These are phyloP conservation scores for Cladobotryum mycophilum DNA, from an alignment of 2,329 filamentous ascomycete species.

Conservation along the genomic window DNA sequence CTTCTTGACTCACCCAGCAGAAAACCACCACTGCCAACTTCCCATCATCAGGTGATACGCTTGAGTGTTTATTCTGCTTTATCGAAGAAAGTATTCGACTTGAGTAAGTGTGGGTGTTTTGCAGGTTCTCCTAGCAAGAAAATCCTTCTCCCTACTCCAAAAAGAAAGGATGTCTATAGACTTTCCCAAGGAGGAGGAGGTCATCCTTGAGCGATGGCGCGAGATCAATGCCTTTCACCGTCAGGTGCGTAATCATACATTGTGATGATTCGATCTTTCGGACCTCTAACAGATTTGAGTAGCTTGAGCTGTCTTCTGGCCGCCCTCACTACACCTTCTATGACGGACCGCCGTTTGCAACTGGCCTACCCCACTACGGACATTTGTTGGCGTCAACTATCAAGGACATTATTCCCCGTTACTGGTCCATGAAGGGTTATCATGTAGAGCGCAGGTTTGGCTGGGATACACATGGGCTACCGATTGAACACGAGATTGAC, in stretches of 20 bases:
- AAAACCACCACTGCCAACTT: too few relatives aligned
- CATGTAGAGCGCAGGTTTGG: conserved; percentile 90
- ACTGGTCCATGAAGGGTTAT: conserved; percentile 95
- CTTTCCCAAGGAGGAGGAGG: conserved; percentile 88
- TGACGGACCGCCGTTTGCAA: conserved; percentile 77
- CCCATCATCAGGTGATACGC: too few relatives aligned
- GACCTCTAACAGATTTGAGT: not conserved
- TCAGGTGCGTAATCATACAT: conserved; percentile 49
- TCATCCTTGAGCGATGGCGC: conserved; percentile 77
- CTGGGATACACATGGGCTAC: conserved; percentile 91
- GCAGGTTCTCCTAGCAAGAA: not conserved
- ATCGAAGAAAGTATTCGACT: too few relatives aligned
- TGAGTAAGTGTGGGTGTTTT: too few relatives aligned
- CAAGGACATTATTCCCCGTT: conserved; percentile 93
- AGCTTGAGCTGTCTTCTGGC: conserved; percentile 74
- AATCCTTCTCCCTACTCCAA: conserved; percentile 5
- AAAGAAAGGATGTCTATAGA: conserved; percentile 66
- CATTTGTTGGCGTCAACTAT: conserved; percentile 88
- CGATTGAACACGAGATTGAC: conserved; percentile 96
- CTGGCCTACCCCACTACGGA: conserved; percentile 58
- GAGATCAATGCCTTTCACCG: conserved; percentile 87
- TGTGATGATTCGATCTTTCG: not conserved
- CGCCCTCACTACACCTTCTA: conserved; percentile 90
- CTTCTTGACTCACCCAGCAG: not conserved
- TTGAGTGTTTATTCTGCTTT: too few relatives aligned